Base-by-base conservation (phyloP, 2,329 filamentous ascomycete species). In the Scolecobasidium constrictum region DNA sequence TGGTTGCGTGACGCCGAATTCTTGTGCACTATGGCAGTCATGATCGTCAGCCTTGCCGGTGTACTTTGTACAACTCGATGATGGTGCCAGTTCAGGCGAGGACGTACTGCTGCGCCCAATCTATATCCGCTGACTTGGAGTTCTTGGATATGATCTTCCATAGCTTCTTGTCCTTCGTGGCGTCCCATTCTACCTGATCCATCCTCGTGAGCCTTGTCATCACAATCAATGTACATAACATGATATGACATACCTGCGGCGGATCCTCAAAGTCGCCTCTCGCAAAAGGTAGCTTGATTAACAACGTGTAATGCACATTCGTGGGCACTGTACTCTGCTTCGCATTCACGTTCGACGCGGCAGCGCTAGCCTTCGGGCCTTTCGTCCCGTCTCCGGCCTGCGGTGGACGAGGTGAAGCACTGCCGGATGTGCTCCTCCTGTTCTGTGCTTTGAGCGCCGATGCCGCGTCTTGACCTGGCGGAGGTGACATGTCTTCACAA, bases 121-220 rank as follows among this genome's bases (percentile, higher is more conserved):
- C 79, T 56, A 95, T 79, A 56, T 94, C 83, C 45, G 72, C 75
- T 40, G 79, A 83, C 57, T 86, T 86, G 2, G 84, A 78, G 22
- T 82, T 78, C 47, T 81, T 81, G 0, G 87, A 94, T 4, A 96
- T 75, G 40, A 94, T 78, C 60, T 85, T 85, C 92, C 92, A 98
- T 13, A 98, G 65, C 7, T 78, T 78, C 46, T 86, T 83, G 56
- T 96, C 92, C 61, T 95, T 96, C 17, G 73, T 69, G 1, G 81
- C 73, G 61, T 88, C 81, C 92, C 92, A 98, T 60, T 86, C 78
- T 43, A 92, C 80, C 86, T 93, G 31, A n/a, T n/a, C n/a, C n/a
- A n/a, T 17, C 22, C n/a, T n/a, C n/a, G n/a, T n/a, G n/a, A n/a
- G n/a, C n/a, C n/a, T n/a, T n/a, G n/a, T n/a, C n/a, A n/a, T n/a